Evolutionary conservation across 495 filamentous ascomycete genomes (phyloP), one percentile per base, ranked within the genome.

Genomic region (Penicillium daleae): DNA sequence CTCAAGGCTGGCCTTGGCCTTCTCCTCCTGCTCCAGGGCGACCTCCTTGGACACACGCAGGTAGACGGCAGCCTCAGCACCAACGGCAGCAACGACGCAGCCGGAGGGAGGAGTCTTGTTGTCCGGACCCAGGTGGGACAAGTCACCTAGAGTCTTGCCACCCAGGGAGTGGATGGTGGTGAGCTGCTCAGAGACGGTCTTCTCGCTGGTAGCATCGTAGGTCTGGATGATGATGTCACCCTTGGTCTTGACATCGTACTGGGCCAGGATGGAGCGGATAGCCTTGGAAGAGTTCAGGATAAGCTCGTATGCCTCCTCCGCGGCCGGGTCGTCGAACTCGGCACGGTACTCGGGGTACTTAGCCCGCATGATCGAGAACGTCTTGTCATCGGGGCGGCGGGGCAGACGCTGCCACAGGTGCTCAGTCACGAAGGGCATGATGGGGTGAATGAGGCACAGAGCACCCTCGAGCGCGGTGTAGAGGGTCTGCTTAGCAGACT

Each of bases 341-440:
- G 77, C 59, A 32, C 79, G 76, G 63, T 78, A 86, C 32, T 78
- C 76, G 35, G 90, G 90, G 73, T 87, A 92, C 35, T 75, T 68
- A 35, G 90, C 89, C 39, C 85, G 76, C 78, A 89, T 88, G 72
- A 93, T 89, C 1, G 87, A 87, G 33, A 79, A 75, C 5, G 87
- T 89, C 58, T 78, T 76, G 69, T 92, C 89, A 13, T 77, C 80
- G 32, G 80, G 80, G 53, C 86, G 78, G 57, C 86, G 83, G 27
- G 90, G 90, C 5, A 94, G 83, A 29, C 90, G 85, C 72, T 92
- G 90, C 90, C 90, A 92, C 35, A 93, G 73, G 64, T 93, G 84
- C 74, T 92, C 89, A 2, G 87, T 90, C 57, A 93, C 74, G 80
- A 88, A 93, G 31, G 90, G 90, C 87, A 92, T 89, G 80, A 91